phyloP scores from a whole-genome alignment of 176 grass and related monocot species.

The Aegilops bicornis region DNA sequence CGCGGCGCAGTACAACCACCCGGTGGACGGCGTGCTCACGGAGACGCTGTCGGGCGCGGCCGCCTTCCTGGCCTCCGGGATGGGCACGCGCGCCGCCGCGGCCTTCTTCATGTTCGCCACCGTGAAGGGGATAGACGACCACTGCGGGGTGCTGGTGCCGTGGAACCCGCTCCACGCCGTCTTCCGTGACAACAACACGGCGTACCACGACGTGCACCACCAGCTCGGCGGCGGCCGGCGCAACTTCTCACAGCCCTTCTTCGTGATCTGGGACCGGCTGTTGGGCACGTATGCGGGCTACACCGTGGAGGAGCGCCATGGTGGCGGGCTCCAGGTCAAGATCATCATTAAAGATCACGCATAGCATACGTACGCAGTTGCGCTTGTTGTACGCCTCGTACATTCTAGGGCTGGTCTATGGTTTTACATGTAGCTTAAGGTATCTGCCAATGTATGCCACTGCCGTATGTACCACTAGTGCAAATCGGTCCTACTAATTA shows the following conservation, averaged over 20 bases:
- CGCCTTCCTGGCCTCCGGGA: constrained; percentile 46
- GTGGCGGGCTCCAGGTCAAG: constrained; percentile 38
- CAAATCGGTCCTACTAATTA: no score
- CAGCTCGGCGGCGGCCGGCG: constrained; percentile 40
- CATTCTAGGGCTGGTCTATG: background rate
- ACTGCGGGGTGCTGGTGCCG: constrained; percentile 49
- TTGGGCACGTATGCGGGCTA: constrained; percentile 41
- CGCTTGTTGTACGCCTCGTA: background rate
- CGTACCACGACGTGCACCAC: constrained; percentile 71
- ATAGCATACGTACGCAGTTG: background rate
- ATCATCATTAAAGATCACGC: background rate
- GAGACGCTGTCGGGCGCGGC: constrained; percentile 49
- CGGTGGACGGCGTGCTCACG: constrained; percentile 55
- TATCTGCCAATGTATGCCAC: background rate
- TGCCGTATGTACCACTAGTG: background rate
- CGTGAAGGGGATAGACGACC: constrained; percentile 65
- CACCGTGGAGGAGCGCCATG: constrained; percentile 2
- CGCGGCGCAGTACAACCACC: constrained; percentile 70
- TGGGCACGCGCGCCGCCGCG: constrained; percentile 4
- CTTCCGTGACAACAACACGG: constrained; percentile 57
- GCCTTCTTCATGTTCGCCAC: constrained; percentile 56
- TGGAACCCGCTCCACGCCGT: constrained; percentile 57
- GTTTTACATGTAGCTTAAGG: background rate
- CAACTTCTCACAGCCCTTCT: constrained; percentile 67
- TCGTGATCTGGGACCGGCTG: constrained; percentile 51